Evolutionary conservation across 306 rosid genomes (phyloP).

Genomic region (Ormosia emarginata): DNA sequence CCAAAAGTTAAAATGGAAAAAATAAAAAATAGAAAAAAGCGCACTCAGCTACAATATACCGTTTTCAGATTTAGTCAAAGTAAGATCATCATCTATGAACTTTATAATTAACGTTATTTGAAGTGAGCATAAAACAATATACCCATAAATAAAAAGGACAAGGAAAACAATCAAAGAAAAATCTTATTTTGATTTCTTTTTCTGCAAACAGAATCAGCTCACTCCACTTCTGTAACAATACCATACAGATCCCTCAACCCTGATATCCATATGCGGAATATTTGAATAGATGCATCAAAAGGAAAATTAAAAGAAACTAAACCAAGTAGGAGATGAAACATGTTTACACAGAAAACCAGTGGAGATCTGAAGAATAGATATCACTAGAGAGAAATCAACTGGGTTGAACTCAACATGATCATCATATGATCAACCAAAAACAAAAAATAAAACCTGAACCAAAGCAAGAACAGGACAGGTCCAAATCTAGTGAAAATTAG

Average conservation of each 20-base stretch:
- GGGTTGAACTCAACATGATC: neutral
- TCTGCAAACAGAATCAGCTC: neutral
- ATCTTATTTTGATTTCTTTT: neutral
- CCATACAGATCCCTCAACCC: neutral
- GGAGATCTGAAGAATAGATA: neutral
- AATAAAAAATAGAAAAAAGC: neutral
- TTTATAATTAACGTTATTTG: neutral
- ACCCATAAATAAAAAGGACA: slow-evolving; percentile 4
- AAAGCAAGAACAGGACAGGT: neutral
- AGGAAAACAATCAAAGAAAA: neutral
- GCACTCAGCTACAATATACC: neutral
- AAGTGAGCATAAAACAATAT: no score
- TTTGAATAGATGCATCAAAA: neutral
- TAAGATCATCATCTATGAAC: neutral
- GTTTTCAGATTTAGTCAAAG: neutral
- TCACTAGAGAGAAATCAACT: neutral
- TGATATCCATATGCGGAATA: neutral
- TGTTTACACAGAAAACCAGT: neutral
- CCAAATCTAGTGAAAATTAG: neutral
- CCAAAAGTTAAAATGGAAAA: neutral
- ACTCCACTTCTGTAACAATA: neutral
- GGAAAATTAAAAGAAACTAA: no score
- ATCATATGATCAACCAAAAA: neutral
- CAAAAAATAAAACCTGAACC: neutral
- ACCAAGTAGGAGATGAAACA: neutral